phyloP scores from a whole-genome alignment of 805 yeast species.

The Lachancea sp. region DNA sequence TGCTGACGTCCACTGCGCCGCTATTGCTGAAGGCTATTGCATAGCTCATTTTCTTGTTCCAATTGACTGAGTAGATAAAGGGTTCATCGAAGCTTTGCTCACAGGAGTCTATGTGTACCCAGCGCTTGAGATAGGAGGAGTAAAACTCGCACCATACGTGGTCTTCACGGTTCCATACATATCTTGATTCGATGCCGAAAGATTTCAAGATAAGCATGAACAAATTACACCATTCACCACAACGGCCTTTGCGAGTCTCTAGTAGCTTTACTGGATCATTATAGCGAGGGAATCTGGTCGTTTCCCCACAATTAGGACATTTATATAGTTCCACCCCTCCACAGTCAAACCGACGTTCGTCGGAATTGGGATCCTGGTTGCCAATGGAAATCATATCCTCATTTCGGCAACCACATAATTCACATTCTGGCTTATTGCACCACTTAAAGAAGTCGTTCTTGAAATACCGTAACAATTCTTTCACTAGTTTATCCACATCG shows the following conservation, averaged over 20 bases:
- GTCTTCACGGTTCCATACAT: constrained; percentile 84
- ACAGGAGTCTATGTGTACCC: constrained; percentile 89
- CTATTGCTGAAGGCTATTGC: constrained; percentile 60
- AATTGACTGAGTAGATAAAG: constrained; percentile 63
- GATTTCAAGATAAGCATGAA: constrained; percentile 66
- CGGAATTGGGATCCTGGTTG: constrained; percentile 37
- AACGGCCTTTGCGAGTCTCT: constrained; percentile 63
- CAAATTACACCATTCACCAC: constrained; percentile 95
- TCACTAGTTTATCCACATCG: constrained; percentile 51
- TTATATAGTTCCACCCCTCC: constrained; percentile 55
- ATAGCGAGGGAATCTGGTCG: constrained; percentile 67
- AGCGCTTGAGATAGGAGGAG: constrained; percentile 50
- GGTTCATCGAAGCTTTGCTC: constrained; percentile 85
- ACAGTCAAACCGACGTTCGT: constrained; percentile 46
- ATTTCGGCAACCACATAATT: constrained; percentile 40
- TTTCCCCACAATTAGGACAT: constrained; percentile 46
- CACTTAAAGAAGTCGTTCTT: constrained; percentile 75
- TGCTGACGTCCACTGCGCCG: constrained; percentile 64
- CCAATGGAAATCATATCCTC: constrained; percentile 37
- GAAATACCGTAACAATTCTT: constrained; percentile 59
- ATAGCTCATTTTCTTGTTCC: constrained; percentile 94
- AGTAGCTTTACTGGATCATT: constrained; percentile 60
- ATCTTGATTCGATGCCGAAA: constrained; percentile 58
- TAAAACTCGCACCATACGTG: constrained; percentile 96
- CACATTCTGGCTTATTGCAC: constrained; percentile 69